Conservation (phyloP, 139 green algal genomes). For the Volvox reticuliferus region DNA sequence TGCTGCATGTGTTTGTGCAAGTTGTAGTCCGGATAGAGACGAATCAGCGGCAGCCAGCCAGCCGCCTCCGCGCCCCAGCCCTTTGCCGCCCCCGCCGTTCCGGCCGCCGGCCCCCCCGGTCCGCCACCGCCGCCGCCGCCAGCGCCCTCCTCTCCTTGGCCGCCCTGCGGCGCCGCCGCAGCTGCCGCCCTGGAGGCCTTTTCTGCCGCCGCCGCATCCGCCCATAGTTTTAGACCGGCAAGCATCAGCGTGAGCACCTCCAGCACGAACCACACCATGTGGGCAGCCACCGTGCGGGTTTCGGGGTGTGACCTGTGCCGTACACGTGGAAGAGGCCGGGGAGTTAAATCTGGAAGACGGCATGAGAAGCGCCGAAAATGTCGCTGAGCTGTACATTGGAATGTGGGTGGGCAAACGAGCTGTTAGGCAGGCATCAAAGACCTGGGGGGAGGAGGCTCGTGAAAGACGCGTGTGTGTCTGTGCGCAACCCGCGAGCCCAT, state of each 20-base stretch:
- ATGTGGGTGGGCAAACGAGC: no score
- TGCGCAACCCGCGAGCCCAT: no score
- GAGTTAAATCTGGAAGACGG: neutral
- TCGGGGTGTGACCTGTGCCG: slow-evolving; percentile 12
- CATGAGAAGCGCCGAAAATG: no score
- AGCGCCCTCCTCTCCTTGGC: neutral
- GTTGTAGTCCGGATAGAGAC: neutral
- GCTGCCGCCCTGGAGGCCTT: neutral
- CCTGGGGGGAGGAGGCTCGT: no score
- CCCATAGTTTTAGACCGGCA: neutral
- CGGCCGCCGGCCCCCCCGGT: neutral
- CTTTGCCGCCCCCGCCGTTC: no score
- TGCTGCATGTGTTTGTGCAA: slow-evolving; percentile 3
- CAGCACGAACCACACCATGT: slow-evolving; percentile 42
- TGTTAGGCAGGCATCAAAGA: no score
- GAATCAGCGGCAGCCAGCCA: neutral
- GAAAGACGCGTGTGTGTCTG: no score
- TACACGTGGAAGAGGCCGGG: neutral
- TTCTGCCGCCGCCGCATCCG: neutral
- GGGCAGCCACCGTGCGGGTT: slow-evolving; percentile 11
- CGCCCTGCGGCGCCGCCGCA: neutral
- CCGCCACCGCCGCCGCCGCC: neutral
- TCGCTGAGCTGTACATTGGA: no score
- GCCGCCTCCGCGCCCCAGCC: neutral
- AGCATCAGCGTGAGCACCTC: slow-evolving; percentile 23